Base-by-base conservation (phyloP, 1,284 basidiomycete species). In the Cryptococcus sp. region DNA sequence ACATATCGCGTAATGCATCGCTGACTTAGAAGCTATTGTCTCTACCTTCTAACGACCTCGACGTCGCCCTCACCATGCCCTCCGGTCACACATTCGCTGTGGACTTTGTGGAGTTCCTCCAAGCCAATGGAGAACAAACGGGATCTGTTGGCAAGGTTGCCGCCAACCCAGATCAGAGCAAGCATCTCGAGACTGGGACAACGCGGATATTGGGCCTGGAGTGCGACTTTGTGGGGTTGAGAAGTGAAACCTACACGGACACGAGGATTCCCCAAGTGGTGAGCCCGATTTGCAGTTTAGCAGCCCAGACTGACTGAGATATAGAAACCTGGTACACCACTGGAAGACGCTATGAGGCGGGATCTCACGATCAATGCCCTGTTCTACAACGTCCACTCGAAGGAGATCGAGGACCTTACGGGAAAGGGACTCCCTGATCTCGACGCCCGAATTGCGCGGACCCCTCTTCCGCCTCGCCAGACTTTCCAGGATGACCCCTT, bases 121-220 rank as follows among this genome's bases (percentile, higher is more conserved):
- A 76, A 15, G 81, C 84, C 0, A 59, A 75, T 48, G 80, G 82
- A 44, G 72, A 89, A 13, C 64, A 82, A 24, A 83, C 84, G 2
- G 84, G 85, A 52, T 82, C 82, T 21, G 79, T 83, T 13, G 80
- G 87, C 21, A 91, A 87, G 69, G 93, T 99, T 57, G 91, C 89
- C 52, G 87, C 88, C 60, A 98, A 98, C 69, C 95, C 96, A 0
- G 91, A 95, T 47, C 96, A 98, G 79, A 95, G 91, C 54, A 99
- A 99, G 76, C 96, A 98, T 77, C 82, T 99, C 37, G 95, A 98
- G 78, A 98, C 96, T 0, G 95, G 93, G 0, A 88, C 88, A n/a
- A 88, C 92, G 35, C 85, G 83, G 35, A 80, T 98, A 24, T 81
- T 92, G 49, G 93, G 85, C 2, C 79, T 91, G 46, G 90, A 93